phyloP scores from a whole-genome alignment of 2,329 filamentous ascomycete species.

The Pseudocercospora musae region DNA sequence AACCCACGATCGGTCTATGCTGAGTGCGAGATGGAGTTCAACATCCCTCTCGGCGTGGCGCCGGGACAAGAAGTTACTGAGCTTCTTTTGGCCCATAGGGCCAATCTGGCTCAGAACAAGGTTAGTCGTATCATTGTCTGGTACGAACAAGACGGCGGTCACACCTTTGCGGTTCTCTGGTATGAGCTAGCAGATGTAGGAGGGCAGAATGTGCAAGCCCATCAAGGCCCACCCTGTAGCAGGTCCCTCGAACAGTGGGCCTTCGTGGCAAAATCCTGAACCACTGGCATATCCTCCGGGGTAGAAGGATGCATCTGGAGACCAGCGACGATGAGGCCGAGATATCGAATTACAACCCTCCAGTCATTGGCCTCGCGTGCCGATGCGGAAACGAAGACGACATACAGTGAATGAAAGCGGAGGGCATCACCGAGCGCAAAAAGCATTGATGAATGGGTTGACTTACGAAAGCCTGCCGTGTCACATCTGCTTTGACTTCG shows the following conservation, averaged over 20 bases:
- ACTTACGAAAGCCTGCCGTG: background rate
- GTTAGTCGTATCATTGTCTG: background rate
- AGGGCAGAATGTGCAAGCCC: too few species aligned
- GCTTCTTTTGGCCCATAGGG: background rate
- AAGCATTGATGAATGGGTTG: background rate
- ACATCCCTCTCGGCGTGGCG: background rate
- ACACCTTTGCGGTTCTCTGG: background rate
- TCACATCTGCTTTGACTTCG: background rate
- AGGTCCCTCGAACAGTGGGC: too few species aligned
- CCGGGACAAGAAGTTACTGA: background rate
- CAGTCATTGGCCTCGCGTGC: background rate
- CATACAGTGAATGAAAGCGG: background rate
- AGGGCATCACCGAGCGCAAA: background rate
- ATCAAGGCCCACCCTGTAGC: too few species aligned
- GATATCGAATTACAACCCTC: background rate
- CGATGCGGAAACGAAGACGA: too few species aligned
- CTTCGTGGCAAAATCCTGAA: too few species aligned
- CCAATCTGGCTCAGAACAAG: background rate
- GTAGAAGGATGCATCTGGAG: background rate
- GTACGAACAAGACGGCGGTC: background rate
- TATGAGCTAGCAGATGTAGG: background rate
- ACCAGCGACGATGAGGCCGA: background rate
- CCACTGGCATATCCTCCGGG: background rate
- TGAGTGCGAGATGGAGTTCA: background rate
- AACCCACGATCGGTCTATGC: background rate